Percentiles rank a stretch among this genome's conserved stretches.
phyloP scores from a whole-genome alignment of 225 moss, liverwort and hornwort species.

The Thuidium tamariscinum region DNA sequence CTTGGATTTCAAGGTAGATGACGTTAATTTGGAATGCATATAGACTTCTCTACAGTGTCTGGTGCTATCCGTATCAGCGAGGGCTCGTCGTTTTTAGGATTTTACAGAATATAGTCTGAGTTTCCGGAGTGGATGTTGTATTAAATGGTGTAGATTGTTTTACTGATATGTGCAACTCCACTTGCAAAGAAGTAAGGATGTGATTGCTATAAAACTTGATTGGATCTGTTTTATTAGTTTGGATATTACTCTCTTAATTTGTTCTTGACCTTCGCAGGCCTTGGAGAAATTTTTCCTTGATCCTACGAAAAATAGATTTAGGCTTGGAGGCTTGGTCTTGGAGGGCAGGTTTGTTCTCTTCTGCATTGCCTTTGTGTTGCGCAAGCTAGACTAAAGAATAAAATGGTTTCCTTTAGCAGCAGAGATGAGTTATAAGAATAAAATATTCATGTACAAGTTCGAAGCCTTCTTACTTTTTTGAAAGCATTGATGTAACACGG shows the following conservation, averaged over 20 bases:
- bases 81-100: neutral
- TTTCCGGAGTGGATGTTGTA: neutral
- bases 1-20: neutral
- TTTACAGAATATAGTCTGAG: neutral
- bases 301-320: conserved; percentile 76
- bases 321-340: conserved; percentile 86
- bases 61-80: neutral
- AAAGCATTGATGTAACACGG: neutral
- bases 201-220: neutral
- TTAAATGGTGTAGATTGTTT: neutral
- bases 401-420: neutral
- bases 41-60: neutral
- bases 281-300: conserved; percentile 85
- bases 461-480: neutral
- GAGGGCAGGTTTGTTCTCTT: conserved; percentile 74
- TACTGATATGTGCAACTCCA: neutral
- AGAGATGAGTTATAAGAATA: neutral
- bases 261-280: conserved; percentile 35
- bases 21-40: neutral
- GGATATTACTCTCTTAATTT: neutral
- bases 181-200: neutral
- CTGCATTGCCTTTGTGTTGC: neutral
- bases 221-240: neutral
- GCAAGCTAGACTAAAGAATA: neutral
- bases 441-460: neutral